These are phyloP conservation scores for Cenchrus americanus DNA, from an alignment of 176 grass and related monocot species.

Conservation along the genomic window DNA sequence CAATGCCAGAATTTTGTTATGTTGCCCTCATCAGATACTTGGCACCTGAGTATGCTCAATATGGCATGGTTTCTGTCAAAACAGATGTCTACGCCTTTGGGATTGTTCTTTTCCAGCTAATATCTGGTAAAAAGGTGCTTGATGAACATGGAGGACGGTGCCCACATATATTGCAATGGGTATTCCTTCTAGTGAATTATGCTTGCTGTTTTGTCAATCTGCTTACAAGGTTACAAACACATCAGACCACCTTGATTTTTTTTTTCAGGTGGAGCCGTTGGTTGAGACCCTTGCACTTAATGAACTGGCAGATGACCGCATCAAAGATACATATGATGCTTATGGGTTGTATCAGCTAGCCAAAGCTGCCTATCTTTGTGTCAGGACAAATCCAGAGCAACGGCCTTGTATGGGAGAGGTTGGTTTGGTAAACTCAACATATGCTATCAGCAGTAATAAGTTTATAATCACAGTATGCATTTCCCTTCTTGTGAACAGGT, in stretches of 20 bases:
- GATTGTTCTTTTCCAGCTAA: constrained; percentile 77
- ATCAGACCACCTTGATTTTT: background rate
- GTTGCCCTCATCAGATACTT: constrained; percentile 43
- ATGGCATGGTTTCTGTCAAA: constrained; percentile 62
- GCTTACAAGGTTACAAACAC: background rate
- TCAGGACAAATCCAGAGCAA: constrained; percentile 65
- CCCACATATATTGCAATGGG: constrained; percentile 71
- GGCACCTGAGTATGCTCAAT: constrained; percentile 69
- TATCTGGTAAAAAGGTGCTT: constrained; percentile 64
- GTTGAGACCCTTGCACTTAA: constrained; percentile 68
- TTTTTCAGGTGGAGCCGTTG: constrained; percentile 64
- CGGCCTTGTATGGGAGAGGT: constrained; percentile 78
- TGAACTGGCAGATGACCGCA: constrained; percentile 56
- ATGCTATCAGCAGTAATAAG: background rate
- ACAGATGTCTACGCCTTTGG: constrained; percentile 75
- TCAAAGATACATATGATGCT: constrained; percentile 58
- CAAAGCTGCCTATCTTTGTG: constrained; percentile 65
- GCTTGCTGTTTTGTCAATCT: background rate
- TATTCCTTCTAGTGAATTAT: constrained; percentile 28
- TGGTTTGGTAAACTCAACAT: constrained; percentile 10
- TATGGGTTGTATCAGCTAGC: constrained; percentile 60
- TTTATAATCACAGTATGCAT: background rate
- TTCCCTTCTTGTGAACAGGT: constrained; percentile 23
- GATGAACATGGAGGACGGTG: constrained; percentile 48
- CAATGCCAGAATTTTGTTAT: constrained; percentile 8